Percentiles rank a stretch among this genome's conserved stretches.
phyloP scores from a whole-genome alignment of 2,329 filamentous ascomycete species.

The Neonectria coccinea region DNA sequence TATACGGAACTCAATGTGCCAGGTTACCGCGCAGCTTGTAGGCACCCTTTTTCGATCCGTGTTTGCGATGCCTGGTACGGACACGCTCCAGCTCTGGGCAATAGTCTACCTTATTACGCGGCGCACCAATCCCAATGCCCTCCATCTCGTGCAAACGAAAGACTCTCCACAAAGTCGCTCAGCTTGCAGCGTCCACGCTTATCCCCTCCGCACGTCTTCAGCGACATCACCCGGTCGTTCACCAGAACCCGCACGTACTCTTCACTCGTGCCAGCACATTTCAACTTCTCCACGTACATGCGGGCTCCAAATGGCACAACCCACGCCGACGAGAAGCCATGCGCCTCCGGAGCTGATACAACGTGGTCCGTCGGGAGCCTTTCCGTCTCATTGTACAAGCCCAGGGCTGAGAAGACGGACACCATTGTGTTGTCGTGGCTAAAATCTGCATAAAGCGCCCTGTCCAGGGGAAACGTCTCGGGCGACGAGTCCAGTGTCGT shows the following conservation, averaged over 20 bases:
- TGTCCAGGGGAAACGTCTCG: conserved; percentile 78
- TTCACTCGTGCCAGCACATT: conserved; percentile 67
- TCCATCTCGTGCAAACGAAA: conserved; percentile 78
- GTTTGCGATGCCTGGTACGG: background rate
- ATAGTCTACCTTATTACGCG: background rate
- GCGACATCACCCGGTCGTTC: conserved; percentile 83
- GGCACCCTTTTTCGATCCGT: background rate
- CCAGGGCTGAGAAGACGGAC: conserved; percentile 79
- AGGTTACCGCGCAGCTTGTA: background rate
- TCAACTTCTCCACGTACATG: conserved; percentile 90
- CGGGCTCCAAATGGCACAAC: conserved; percentile 84
- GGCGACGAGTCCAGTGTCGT: conserved; percentile 76
- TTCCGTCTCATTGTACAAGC: conserved; percentile 77
- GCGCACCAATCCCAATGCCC: conserved; percentile 73
- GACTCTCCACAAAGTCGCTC: conserved; percentile 76
- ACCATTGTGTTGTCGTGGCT: conserved; percentile 92
- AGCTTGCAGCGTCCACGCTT: conserved; percentile 76
- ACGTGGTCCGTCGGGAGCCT: conserved; percentile 65
- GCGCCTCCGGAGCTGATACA: conserved; percentile 62
- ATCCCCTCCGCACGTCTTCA: conserved; percentile 79
- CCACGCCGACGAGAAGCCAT: conserved; percentile 82
- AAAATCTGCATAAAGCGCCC: conserved; percentile 85
- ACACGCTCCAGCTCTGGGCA: background rate
- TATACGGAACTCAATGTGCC: background rate
- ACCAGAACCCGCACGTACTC: conserved; percentile 84